Conservation (phyloP, 495 filamentous ascomycete genomes). For the Penicillium goetzii region DNA sequence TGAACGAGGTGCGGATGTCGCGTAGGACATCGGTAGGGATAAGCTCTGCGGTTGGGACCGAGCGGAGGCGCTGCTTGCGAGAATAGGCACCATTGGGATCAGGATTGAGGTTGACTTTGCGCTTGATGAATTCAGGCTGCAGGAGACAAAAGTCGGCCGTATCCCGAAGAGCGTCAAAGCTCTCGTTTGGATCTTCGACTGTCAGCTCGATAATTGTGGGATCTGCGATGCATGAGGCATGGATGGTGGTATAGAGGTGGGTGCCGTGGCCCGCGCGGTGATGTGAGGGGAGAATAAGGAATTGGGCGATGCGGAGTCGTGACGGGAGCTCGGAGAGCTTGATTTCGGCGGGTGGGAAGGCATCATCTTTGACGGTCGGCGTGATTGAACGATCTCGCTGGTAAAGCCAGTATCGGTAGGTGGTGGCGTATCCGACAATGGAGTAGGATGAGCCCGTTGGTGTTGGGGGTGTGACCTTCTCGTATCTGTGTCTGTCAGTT, state of each 20-base stretch:
- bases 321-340: conserved; percentile 58
- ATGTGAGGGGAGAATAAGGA: conserved; percentile 88
- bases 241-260: conserved; percentile 79
- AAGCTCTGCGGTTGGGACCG: conserved; percentile 65
- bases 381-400: conserved; percentile 35
- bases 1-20: conserved; percentile 64
- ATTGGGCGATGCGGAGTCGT: conserved; percentile 88
- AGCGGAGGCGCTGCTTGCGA: conserved; percentile 42
- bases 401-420: conserved; percentile 73
- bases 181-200: conserved; percentile 94
- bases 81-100: conserved; percentile 42
- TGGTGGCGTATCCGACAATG: conserved; percentile 84
- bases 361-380: conserved; percentile 40
- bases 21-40: conserved; percentile 61
- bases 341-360: conserved; percentile 48
- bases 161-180: conserved; percentile 89
- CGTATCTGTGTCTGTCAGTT: conserved; percentile 56
- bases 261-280: conserved; percentile 78
- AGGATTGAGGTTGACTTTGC: conserved; percentile 49
- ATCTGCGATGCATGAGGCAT: conserved; percentile 62
- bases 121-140: conserved; percentile 46
- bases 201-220: conserved; percentile 77
- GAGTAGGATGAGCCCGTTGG: conserved; percentile 62
- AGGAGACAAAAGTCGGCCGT: conserved; percentile 77
- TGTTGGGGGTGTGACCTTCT: conserved; percentile 57